A percentile compares a stretch with the other conserved stretches of the same genome.
Conservation (phyloP, 768 basidiomycete genomes). For the Megacollybia marginata region DNA sequence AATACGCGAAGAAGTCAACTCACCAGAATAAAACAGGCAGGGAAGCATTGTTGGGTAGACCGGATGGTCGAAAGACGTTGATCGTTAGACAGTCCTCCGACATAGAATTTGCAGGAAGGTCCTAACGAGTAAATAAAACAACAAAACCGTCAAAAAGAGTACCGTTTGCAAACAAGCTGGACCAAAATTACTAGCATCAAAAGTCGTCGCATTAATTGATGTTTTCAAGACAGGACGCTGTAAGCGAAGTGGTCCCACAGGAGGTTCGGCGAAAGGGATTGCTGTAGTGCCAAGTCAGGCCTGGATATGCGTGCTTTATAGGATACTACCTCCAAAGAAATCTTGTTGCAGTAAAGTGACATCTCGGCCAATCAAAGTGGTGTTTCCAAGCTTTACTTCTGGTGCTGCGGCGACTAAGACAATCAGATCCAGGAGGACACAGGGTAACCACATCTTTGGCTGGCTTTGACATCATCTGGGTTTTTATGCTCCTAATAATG, state of each 20-base stretch:
- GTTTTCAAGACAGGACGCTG: constrained; percentile 12
- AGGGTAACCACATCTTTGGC: no score
- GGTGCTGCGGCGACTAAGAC: no score
- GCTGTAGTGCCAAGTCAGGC: neutral
- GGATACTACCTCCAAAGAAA: constrained; percentile 18
- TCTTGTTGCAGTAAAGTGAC: constrained; percentile 10
- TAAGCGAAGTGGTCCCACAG: constrained; percentile 15
- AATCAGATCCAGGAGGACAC: no score
- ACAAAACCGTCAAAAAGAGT: neutral
- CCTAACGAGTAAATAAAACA: neutral
- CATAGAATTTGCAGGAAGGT: constrained; percentile 5
- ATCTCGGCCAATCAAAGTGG: constrained; percentile 12
- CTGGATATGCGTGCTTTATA: neutral
- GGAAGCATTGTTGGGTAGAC: neutral
- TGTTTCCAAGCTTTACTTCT: constrained; percentile 7
- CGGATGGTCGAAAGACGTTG: constrained; percentile 35
- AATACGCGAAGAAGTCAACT: constrained; percentile 6
- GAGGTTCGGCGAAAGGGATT: constrained; percentile 15
- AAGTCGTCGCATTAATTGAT: constrained; percentile 8
- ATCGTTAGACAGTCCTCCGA: constrained; percentile 38
- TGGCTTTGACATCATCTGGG: no score
- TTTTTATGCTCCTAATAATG: no score
- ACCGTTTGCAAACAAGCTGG: constrained; percentile 10
- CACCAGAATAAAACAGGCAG: constrained; percentile 4
- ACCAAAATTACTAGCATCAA: constrained; percentile 13